Base-by-base conservation (phyloP, 352 stramenopile genomes). In the Plasmopara viticola region DNA sequence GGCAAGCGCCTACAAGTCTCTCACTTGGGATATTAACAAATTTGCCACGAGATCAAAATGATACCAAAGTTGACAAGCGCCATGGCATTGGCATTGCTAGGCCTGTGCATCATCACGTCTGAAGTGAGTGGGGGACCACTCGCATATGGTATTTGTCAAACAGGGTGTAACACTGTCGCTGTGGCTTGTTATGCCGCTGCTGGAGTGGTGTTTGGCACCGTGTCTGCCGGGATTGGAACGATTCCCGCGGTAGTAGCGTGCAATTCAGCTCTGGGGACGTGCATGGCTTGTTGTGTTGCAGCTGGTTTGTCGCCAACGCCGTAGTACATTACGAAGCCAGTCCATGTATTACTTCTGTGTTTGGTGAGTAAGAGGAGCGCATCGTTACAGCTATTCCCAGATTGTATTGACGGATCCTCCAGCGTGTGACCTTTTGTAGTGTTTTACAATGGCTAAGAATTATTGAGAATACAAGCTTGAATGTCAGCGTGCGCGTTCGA, bases 251-350 rank as follows among this genome's bases (percentile, higher is more conserved):
- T 77, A 0, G 20, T 63, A 25, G 20, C 20, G 10, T 78, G 70
- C 50, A 84, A 72, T 28, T 25, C 28, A 0, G 59, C 60, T 3
- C 56, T 72, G 9, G 58, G 56, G 2, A 46, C 41, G 0, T 84
- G 73, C 44, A 84, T 84, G 73, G 52, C 60, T 10, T 39, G 38
- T 28, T 84, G 67, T 49, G 46, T 64, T 64, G 48, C 62, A 33
- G 50, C 48, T 58, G 56, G 63, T 6, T 38, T 46, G 4, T 31
- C 45, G 6, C 68, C 62, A 28, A 72, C 59, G 4, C 63, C 63
- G 25, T 72, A 61, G 15, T 42, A 8, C 5, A 10, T 5, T 13
- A 31, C 31, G 10, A 35, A 12, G 31, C 6, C 31, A 12, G 31
- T 12, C 10, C 31, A 4, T 12, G 10, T 12, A 12, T 12, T 35